phyloP scores from a whole-genome alignment of 2,329 filamentous ascomycete species.

The Mollisia scopiformis region DNA sequence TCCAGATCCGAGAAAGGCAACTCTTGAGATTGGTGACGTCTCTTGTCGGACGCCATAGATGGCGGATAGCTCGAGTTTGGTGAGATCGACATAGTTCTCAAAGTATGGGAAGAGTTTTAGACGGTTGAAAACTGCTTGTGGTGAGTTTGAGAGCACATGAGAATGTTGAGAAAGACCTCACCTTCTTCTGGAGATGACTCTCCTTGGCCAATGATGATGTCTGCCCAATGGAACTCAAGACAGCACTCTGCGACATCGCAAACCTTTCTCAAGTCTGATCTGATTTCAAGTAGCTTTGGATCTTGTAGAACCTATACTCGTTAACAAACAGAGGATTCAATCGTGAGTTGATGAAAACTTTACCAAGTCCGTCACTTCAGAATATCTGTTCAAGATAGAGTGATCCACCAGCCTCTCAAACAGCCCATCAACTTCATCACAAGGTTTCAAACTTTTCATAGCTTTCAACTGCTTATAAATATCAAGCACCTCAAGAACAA shows the following conservation, averaged over 20 bases:
- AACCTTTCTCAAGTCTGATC: slow-evolving; percentile 42
- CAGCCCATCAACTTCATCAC: slow-evolving; percentile 36
- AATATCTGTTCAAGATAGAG: slow-evolving; percentile 31
- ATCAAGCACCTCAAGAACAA: not conserved
- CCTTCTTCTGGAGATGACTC: slow-evolving; percentile 20
- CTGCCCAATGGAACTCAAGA: slow-evolving; percentile 49
- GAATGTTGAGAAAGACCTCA: not conserved
- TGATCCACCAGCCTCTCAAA: slow-evolving; percentile 42
- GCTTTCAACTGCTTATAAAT: not conserved
- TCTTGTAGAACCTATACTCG: slow-evolving; percentile 39
- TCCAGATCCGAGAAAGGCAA: slow-evolving; percentile 54
- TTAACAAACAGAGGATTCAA: not conserved
- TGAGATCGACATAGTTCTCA: slow-evolving; percentile 51
- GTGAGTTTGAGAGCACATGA: slow-evolving; percentile 19
- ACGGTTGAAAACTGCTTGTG: slow-evolving; percentile 14
- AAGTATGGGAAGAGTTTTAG: slow-evolving; percentile 51
- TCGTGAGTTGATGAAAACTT: not conserved
- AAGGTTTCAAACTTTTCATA: slow-evolving; percentile 34
- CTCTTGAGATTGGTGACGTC: slow-evolving; percentile 30
- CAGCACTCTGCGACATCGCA: slow-evolving; percentile 49
- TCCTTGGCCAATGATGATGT: slow-evolving; percentile 34
- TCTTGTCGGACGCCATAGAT: slow-evolving; percentile 39
- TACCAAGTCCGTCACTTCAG: slow-evolving; percentile 5
- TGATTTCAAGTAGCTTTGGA: slow-evolving; percentile 36
- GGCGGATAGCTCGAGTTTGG: slow-evolving; percentile 47